Percentiles rank a stretch among this genome's conserved stretches.
These are phyloP conservation scores for Parasitella parasitica DNA, from an alignment of 371 early-diverging fungal species.

Conservation along the genomic window DNA sequence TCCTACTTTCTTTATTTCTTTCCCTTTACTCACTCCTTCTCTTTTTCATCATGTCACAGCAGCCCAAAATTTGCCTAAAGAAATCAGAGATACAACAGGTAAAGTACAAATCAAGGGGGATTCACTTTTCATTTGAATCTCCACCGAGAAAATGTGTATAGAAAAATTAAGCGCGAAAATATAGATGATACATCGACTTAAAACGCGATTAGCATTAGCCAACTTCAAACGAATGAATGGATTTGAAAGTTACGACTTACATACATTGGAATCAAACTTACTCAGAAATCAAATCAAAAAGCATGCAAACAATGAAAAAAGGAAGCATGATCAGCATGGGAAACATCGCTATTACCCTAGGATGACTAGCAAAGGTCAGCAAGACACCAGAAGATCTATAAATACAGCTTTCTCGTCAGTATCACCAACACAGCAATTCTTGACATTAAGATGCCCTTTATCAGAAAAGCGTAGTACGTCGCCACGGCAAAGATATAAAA, in stretches of 20 bases:
- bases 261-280: constrained; percentile 26
- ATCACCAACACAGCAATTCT: constrained; percentile 1
- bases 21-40: neutral
- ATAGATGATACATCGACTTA: constrained; percentile 27
- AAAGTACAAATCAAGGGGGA: neutral
- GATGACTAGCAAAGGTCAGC: neutral
- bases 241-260: constrained; percentile 22
- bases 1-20: neutral
- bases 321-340: neutral
- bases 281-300: constrained; percentile 15
- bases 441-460: constrained; percentile 15
- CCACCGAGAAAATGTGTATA: constrained; percentile 8
- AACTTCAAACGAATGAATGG: constrained; percentile 32
- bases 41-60: neutral
- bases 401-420: neutral
- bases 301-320: constrained; percentile 10
- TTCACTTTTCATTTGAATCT: neutral
- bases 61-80: neutral
- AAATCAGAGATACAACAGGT: neutral
- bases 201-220: constrained; percentile 26
- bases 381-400: neutral
- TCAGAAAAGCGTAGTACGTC: constrained; percentile 45
- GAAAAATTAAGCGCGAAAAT: constrained; percentile 19
- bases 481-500: constrained; percentile 7
- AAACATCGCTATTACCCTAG: constrained; percentile 39